Evolutionary conservation across 495 filamentous ascomycete genomes (phyloP).

Genomic region (Penicillium desertorum): DNA sequence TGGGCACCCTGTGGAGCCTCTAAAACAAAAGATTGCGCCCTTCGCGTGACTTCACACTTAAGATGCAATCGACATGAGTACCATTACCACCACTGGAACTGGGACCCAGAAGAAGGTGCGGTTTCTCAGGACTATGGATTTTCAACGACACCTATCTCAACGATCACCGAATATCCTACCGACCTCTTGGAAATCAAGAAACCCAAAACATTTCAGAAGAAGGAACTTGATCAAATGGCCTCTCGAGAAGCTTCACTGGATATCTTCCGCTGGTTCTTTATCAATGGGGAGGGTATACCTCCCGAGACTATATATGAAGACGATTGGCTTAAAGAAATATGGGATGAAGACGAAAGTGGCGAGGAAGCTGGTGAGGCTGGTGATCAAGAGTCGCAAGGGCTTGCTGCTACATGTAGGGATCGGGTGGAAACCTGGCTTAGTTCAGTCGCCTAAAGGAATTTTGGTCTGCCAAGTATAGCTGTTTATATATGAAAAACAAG

Average conservation of each 20-base stretch:
- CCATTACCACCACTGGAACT: conserved; percentile 14
- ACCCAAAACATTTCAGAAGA: conserved; percentile 4
- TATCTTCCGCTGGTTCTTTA: conserved; percentile 19
- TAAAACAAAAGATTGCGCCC: conserved; percentile 7
- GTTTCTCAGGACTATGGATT: conserved; percentile 14
- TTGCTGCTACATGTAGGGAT: neutral
- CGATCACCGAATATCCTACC: neutral
- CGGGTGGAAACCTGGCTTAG: conserved; percentile 11
- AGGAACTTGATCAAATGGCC: conserved; percentile 9
- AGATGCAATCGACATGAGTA: conserved; percentile 15
- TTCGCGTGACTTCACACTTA: conserved; percentile 6
- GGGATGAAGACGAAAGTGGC: conserved; percentile 8
- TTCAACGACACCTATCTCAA: conserved; percentile 1
- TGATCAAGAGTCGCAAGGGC: conserved; percentile 1
- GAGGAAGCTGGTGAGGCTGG: neutral
- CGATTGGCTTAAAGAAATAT: conserved; percentile 15
- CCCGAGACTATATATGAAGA: conserved; percentile 18
- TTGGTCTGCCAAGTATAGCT: too few relatives aligned
- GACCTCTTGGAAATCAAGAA: neutral
- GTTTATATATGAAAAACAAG: too few relatives aligned
- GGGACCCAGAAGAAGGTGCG: conserved; percentile 10
- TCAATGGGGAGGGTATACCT: conserved; percentile 16
- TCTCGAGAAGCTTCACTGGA: conserved; percentile 17
- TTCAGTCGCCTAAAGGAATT: too few relatives aligned
- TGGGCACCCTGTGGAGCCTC: conserved; percentile 14